phyloP scores from a whole-genome alignment of 805 yeast species.

The Ogataea dorogensis region DNA sequence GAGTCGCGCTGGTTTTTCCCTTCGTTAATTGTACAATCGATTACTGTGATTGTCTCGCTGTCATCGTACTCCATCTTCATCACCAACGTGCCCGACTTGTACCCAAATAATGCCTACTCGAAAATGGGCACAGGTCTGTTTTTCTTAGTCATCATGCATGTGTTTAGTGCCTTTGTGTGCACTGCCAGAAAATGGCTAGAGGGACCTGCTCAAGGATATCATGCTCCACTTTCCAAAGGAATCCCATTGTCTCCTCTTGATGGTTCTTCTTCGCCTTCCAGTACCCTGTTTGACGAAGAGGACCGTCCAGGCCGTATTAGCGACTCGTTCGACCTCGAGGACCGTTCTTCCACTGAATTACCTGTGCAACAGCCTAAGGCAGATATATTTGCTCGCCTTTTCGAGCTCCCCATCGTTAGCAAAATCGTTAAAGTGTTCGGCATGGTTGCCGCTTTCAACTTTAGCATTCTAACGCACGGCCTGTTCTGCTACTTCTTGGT shows the following conservation, averaged over 20 bases:
- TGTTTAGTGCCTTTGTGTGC: slow-evolving; percentile 49
- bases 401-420: slow-evolving; percentile 28
- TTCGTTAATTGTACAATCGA: slow-evolving; percentile 49
- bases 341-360: slow-evolving; percentile 8
- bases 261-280: slow-evolving; percentile 32
- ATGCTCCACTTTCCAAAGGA: slow-evolving; percentile 17
- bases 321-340: slow-evolving; percentile 29
- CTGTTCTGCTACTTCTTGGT: slow-evolving; percentile 58
- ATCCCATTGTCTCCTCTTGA: slow-evolving; percentile 30
- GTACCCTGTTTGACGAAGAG: slow-evolving; percentile 36
- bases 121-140: slow-evolving; percentile 63
- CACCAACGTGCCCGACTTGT: slow-evolving; percentile 59
- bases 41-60: slow-evolving; percentile 48
- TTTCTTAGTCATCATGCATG: slow-evolving; percentile 52
- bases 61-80: slow-evolving; percentile 56
- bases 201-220: slow-evolving; percentile 15
- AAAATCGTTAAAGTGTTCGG: slow-evolving; percentile 26
- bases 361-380: slow-evolving; percentile 9
- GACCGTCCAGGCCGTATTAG: slow-evolving; percentile 17
- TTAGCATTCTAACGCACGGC: slow-evolving; percentile 59
- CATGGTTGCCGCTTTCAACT: slow-evolving; percentile 38
- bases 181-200: slow-evolving; percentile 45
- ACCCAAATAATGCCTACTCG: slow-evolving; percentile 74
- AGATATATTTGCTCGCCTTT: slow-evolving; percentile 34
- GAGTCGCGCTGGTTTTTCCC: slow-evolving; percentile 59